A percentile compares a stretch with the other conserved stretches of the same genome.
These are phyloP conservation scores for Pyropia yezoensis DNA, from an alignment of 23 red algal species.

Conservation along the genomic window DNA sequence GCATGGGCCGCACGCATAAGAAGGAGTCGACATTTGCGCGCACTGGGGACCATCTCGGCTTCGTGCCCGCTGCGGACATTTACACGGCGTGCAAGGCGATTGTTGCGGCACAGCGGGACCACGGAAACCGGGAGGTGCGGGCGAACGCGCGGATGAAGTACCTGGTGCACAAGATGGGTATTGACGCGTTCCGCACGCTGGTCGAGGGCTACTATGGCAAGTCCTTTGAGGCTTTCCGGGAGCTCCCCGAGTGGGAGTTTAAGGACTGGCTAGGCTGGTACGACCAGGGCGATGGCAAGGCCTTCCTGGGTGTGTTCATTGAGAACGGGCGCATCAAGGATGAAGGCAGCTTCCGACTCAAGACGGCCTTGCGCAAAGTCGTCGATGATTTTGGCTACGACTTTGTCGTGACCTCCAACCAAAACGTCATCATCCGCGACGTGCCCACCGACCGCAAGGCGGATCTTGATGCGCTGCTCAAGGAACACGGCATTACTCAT, in stretches of 20 bases:
- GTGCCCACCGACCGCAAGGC: constrained; percentile 62
- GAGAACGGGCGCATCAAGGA: constrained; percentile 96
- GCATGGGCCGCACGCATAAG: constrained; percentile 90
- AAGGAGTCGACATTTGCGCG: constrained; percentile 95
- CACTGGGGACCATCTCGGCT: constrained; percentile 86
- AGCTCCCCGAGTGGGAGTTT: constrained; percentile 80
- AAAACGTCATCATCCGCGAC: constrained; percentile 92
- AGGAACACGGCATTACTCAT: constrained; percentile 51
- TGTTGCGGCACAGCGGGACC: constrained; percentile 90
- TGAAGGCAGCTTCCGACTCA: constrained; percentile 52
- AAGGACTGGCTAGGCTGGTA: constrained; percentile 96
- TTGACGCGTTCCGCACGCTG: constrained; percentile 81
- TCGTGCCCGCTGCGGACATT: constrained; percentile 62
- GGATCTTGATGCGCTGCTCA: constrained; percentile 62
- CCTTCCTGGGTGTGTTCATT: constrained; percentile 84
- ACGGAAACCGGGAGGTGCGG: constrained; percentile 89
- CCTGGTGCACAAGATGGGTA: constrained; percentile 79
- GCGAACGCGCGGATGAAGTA: constrained; percentile 95
- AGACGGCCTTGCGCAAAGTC: constrained; percentile 67
- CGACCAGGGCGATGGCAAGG: constrained; percentile 86
- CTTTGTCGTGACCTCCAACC: constrained; percentile 82
- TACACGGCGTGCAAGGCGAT: constrained; percentile 90
- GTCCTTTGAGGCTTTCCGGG: constrained; percentile 45
- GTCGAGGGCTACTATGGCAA: constrained; percentile 89
- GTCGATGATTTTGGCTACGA: constrained; percentile 62